Conservation (phyloP, 306 rosid genomes). For the Vigna radiata region DNA sequence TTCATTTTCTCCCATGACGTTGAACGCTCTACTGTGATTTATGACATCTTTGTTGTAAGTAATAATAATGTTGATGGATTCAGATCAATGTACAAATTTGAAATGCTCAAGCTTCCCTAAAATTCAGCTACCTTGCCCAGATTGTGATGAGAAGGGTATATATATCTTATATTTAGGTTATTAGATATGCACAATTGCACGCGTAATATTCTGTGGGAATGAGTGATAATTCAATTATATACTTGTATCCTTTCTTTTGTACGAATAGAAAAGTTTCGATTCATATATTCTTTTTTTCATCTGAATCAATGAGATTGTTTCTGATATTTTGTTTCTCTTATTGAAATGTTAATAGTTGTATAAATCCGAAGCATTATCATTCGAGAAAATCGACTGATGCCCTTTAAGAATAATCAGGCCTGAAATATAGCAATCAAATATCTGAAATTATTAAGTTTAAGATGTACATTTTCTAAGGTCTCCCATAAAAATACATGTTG, state of each 20-base stretch:
- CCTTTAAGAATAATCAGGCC: background rate
- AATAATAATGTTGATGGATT: slow-evolving; percentile 31
- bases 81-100: slow-evolving; percentile 37
- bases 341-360: background rate
- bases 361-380: background rate
- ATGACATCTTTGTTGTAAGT: slow-evolving; percentile 30
- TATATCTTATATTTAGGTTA: slow-evolving; percentile 13
- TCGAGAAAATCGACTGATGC: background rate
- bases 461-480: too few relatives aligned
- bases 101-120: slow-evolving; percentile 28
- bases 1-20: slow-evolving; percentile 35
- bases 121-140: slow-evolving; percentile 28
- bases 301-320: slow-evolving; percentile 13
- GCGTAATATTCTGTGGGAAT: slow-evolving; percentile 26
- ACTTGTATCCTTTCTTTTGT: slow-evolving; percentile 39
- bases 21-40: slow-evolving; percentile 30
- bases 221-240: slow-evolving; percentile 24
- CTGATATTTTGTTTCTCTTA: background rate
- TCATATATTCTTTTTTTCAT: background rate
- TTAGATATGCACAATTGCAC: slow-evolving; percentile 25
- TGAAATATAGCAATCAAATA: background rate
- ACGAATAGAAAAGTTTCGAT: slow-evolving; percentile 31
- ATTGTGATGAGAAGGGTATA: slow-evolving; percentile 9
- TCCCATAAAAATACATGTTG: too few relatives aligned
- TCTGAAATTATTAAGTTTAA: background rate